Conservation (phyloP, 148 eudicot genomes). For the Camellia lanceoleosa region DNA sequence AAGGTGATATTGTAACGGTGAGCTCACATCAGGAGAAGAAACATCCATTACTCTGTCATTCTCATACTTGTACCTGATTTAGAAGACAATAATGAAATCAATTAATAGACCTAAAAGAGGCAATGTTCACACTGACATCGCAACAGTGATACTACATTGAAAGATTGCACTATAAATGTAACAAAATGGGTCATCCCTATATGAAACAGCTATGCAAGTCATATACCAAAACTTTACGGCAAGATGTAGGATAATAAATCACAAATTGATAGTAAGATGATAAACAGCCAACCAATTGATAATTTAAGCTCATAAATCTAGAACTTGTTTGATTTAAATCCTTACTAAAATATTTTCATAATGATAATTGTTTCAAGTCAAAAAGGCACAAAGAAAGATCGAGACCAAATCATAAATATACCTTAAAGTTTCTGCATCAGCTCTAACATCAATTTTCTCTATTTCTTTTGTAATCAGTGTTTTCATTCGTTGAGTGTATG, state of each 20-base stretch:
- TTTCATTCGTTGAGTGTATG: slow-evolving; percentile 73
- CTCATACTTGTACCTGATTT: slow-evolving; percentile 86
- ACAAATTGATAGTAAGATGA: not conserved
- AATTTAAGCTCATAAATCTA: not conserved
- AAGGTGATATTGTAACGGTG: slow-evolving; percentile 82
- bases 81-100: slow-evolving; percentile 11
- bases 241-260: not conserved
- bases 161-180: not conserved
- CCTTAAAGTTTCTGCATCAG: slow-evolving; percentile 98
- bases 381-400: not conserved
- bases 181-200: not conserved
- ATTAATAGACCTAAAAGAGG: not conserved
- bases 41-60: slow-evolving; percentile 76
- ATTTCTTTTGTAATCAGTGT: slow-evolving; percentile 63
- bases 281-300: not conserved
- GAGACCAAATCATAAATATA: slow-evolving; percentile 17
- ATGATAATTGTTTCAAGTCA: not conserved
- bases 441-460: slow-evolving; percentile 95
- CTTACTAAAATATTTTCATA: not conserved
- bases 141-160: not conserved
- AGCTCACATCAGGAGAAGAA: slow-evolving; percentile 73
- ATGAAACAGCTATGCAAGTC: not conserved
- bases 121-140: not conserved
- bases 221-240: not conserved
- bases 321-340: not conserved